These are phyloP conservation scores for Candida chilensis DNA, from an alignment of 805 yeast species.

Conservation along the genomic window DNA sequence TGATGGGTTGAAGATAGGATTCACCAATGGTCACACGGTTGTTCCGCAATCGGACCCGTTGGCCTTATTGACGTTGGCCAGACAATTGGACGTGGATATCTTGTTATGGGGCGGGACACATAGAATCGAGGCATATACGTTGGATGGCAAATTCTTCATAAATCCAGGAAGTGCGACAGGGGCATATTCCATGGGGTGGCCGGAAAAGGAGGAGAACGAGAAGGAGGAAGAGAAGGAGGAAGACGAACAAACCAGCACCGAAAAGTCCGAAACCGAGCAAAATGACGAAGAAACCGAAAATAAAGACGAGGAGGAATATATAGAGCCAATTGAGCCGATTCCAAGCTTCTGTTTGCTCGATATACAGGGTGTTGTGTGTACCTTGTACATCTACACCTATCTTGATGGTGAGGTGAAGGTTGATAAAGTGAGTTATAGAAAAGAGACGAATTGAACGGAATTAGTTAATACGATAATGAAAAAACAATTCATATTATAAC, in stretches of 20 bases:
- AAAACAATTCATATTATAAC: not conserved
- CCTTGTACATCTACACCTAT: constrained; percentile 77
- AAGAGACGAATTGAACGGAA: constrained; percentile 18
- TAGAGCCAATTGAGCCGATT: constrained; percentile 23
- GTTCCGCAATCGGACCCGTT: constrained; percentile 86
- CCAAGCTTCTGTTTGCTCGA: constrained; percentile 90
- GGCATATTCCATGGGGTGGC: constrained; percentile 58
- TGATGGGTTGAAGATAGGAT: constrained; percentile 72
- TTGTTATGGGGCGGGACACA: constrained; percentile 92
- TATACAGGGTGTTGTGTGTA: constrained; percentile 69
- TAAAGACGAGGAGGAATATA: constrained; percentile 7
- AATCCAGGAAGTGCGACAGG: constrained; percentile 98
- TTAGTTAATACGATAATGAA: not conserved
- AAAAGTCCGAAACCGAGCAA: constrained; percentile 14
- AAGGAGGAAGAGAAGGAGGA: constrained; percentile 18
- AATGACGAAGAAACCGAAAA: constrained; percentile 4
- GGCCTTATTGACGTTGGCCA: constrained; percentile 69
- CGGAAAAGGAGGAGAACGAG: constrained; percentile 46
- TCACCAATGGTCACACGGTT: constrained; percentile 75
- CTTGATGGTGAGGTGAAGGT: constrained; percentile 81
- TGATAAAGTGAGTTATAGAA: constrained; percentile 70
- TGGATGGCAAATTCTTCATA: constrained; percentile 89
- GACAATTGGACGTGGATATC: constrained; percentile 88
- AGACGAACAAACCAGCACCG: constrained; percentile 20
- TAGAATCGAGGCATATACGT: constrained; percentile 83